Base-by-base conservation (phyloP, 2,329 filamentous ascomycete genomes). In the Canariomyces notabilis region DNA sequence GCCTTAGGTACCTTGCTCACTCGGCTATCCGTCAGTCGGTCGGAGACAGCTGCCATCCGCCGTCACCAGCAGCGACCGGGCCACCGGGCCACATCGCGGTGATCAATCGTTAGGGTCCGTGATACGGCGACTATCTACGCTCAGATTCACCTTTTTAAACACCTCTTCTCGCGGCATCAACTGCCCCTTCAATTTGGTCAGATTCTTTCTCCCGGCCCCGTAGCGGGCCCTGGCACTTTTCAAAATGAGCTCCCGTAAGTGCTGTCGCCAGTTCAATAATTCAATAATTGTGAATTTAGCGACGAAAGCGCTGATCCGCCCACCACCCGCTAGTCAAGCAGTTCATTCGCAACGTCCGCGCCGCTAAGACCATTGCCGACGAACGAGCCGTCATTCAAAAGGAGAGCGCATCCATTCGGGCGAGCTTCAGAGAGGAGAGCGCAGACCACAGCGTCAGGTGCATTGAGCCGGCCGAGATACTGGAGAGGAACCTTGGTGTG, bases 271-370 rank as follows among this genome's bases (percentile, higher is more conserved):
- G 26, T 4, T 37, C 19, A 21, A 15, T 21, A 37, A n/a, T n/a
- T n/a, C n/a, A n/a, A n/a, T n/a, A n/a, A n/a, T n/a, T n/a, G n/a
- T n/a, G 8, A 18, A 14, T 26, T 12, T 32, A 21, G 14, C 38
- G 32, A 42, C 18, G 23, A 8, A 21, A 12, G 22, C 26, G 46
- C 53, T 56, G 44, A 53, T 48, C 34, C 45, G 45, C 41, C 42
- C 44, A 23, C 46, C 45, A 50, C 48, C 47, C 46, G 55, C 49
- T 64, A 97, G 93, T 98, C 67, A 98, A 98, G 75, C 93, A 97
- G 73, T 98, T 98, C 73, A 98, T 98, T 70, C 90, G 93, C 66
- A 97, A 96, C 72, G 93, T 98, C 65, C 89, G 93, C 67, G 91
- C 93, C 52, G 89, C 93, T 51, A 98, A 98, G 75, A 98, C 93